Evolutionary conservation across 169 alveolate genomes (phyloP).

Genomic region (Plasmodium fragile): DNA sequence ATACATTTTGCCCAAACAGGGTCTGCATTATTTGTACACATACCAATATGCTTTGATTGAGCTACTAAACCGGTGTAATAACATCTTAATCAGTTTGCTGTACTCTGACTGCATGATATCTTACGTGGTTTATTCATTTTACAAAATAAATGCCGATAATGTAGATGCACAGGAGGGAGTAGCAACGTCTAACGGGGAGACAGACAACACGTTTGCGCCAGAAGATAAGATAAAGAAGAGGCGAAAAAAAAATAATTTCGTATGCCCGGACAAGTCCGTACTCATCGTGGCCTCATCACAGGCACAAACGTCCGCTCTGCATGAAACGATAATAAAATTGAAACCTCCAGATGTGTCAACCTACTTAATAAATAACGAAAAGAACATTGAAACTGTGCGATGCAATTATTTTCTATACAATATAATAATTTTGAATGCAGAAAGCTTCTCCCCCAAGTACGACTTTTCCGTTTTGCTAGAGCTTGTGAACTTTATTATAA

Average conservation of each 20-base stretch:
- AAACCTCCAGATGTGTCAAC: constrained; percentile 41
- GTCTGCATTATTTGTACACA: constrained; percentile 23
- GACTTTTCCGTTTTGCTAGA: constrained; percentile 48
- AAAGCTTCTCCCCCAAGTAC: neutral
- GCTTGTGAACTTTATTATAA: constrained; percentile 14
- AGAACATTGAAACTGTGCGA: constrained; percentile 7
- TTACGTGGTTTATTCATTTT: constrained; percentile 52
- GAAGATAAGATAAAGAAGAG: neutral
- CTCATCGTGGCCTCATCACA: constrained; percentile 42
- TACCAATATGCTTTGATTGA: constrained; percentile 65
- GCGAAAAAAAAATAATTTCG: neutral
- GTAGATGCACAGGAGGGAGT: neutral
- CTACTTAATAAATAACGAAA: constrained; percentile 40
- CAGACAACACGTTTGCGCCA: neutral
- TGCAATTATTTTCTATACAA: constrained; percentile 44
- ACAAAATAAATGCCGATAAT: constrained; percentile 19
- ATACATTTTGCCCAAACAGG: constrained; percentile 10
- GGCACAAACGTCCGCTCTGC: constrained; percentile 6
- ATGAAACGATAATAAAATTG: constrained; percentile 51
- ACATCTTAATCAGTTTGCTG: constrained; percentile 15
- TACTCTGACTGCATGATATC: constrained; percentile 60
- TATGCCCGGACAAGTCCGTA: constrained; percentile 12
- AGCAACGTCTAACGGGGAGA: neutral
- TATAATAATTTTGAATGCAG: constrained; percentile 40
- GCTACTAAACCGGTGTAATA: constrained; percentile 27